phyloP scores from a whole-genome alignment of 2,329 filamentous ascomycete species.

The Daldinia sp. region DNA sequence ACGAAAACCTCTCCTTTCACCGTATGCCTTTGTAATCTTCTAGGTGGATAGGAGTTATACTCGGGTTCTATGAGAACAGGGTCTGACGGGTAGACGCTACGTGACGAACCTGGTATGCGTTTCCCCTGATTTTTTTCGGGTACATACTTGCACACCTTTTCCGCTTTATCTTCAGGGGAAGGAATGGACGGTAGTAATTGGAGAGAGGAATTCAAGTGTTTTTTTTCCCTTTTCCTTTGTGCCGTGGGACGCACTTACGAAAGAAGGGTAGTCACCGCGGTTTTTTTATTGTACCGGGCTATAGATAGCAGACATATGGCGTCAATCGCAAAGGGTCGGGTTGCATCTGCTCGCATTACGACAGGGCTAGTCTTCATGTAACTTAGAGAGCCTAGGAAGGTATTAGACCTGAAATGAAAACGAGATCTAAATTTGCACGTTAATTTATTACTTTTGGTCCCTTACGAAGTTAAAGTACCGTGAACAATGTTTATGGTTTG shows the following conservation, averaged over 20 bases:
- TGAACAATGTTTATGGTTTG: no score
- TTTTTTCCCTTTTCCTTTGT: conserved; percentile 35
- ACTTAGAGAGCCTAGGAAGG: conserved; percentile 33
- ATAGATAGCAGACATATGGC: conserved; percentile 36
- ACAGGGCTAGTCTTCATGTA: conserved; percentile 39
- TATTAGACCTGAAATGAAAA: conserved; percentile 41
- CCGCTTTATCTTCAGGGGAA: conserved; percentile 26
- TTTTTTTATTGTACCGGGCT: conserved; percentile 32
- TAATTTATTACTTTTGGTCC: not conserved
- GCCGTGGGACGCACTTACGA: conserved; percentile 28
- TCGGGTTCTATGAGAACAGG: conserved; percentile 14
- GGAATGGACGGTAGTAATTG: conserved; percentile 33
- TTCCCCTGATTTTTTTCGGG: conserved; percentile 38
- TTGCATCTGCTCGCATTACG: conserved; percentile 36
- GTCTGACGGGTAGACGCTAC: conserved; percentile 31
- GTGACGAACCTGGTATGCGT: conserved; percentile 31
- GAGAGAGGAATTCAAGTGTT: no score
- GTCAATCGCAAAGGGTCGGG: conserved; percentile 35
- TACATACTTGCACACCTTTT: conserved; percentile 41
- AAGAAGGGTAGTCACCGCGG: conserved; percentile 20
- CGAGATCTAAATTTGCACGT: conserved; percentile 21
- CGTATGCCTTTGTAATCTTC: conserved; percentile 40
- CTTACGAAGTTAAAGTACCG: not conserved
- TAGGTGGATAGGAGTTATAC: conserved; percentile 26
- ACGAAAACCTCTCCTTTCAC: conserved; percentile 24